Evolutionary conservation across 164 flowering plant species (phyloP).

Genomic region (Houttuynia cordata): DNA sequence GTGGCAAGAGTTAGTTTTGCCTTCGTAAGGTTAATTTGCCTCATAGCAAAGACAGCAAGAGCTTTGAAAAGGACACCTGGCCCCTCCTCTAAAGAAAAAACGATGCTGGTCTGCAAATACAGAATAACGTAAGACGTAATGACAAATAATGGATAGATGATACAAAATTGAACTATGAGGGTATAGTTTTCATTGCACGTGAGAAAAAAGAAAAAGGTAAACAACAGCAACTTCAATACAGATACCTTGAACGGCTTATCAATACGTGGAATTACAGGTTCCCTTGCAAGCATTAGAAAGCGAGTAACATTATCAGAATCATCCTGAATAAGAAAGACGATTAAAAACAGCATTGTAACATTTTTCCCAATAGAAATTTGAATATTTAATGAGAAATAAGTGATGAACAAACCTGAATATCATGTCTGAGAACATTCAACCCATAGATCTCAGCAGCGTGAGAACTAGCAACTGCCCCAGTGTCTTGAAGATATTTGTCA

Average conservation of each 20-base stretch:
- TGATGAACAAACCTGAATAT: constrained; percentile 60
- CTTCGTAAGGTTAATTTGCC: constrained; percentile 82
- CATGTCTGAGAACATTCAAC: constrained; percentile 60
- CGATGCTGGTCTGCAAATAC: constrained; percentile 72
- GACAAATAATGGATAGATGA: not conserved
- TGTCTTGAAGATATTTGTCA: constrained; percentile 50
- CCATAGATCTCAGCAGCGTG: constrained; percentile 68
- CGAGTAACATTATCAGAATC: constrained; percentile 78
- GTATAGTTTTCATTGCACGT: not conserved
- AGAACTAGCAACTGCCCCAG: constrained; percentile 89
- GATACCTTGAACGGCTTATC: constrained; percentile 81
- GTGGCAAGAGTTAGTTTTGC: constrained; percentile 15
- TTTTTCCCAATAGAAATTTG: not conserved
- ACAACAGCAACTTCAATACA: not conserved
- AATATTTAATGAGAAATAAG: not conserved
- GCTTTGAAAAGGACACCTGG: constrained; percentile 90
- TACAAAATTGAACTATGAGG: not conserved
- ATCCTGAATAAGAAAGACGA: constrained; percentile 38
- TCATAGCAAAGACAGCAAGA: constrained; percentile 78
- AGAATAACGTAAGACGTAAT: constrained; percentile 1
- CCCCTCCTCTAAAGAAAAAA: constrained; percentile 87
- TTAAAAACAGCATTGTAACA: not conserved
- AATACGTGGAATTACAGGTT: constrained; percentile 74
- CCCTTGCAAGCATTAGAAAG: constrained; percentile 88
- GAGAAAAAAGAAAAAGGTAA: not conserved